phyloP scores from a whole-genome alignment of 768 basidiomycete species.

The Rhizopogon vesiculosus region DNA sequence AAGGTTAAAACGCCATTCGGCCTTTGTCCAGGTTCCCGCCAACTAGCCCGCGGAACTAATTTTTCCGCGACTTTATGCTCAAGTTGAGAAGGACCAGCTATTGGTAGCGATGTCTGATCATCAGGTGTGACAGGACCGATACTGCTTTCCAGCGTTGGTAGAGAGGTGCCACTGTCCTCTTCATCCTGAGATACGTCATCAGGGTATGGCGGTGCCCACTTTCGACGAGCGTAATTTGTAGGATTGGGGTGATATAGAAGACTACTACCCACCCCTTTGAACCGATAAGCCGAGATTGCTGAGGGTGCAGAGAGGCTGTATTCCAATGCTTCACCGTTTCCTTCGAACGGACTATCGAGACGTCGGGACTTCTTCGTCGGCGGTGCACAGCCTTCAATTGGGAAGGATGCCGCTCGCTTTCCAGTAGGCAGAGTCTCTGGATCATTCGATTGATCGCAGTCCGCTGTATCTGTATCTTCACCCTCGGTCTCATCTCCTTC shows the following conservation, averaged over 20 bases:
- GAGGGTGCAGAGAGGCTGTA: slow-evolving; percentile 19
- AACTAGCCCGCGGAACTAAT: neutral
- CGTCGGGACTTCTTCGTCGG: slow-evolving; percentile 23
- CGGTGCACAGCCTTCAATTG: slow-evolving; percentile 20
- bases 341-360: slow-evolving; percentile 9
- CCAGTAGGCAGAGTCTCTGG: slow-evolving; percentile 9
- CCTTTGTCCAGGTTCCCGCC: slow-evolving; percentile 2
- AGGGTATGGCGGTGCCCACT: slow-evolving; percentile 43
- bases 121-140: slow-evolving; percentile 55
- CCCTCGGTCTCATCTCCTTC: slow-evolving; percentile 13
- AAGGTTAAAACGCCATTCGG: slow-evolving; percentile 41
- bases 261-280: slow-evolving; percentile 35
- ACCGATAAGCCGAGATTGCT: slow-evolving; percentile 20
- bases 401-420: slow-evolving; percentile 18
- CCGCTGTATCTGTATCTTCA: slow-evolving; percentile 15
- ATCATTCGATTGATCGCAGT: slow-evolving; percentile 9
- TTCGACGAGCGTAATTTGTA: slow-evolving; percentile 51
- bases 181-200: slow-evolving; percentile 32
- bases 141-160: slow-evolving; percentile 39
- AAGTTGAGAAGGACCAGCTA: slow-evolving; percentile 27
- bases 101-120: slow-evolving; percentile 40
- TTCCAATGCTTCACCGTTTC: slow-evolving; percentile 22
- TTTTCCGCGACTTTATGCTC: slow-evolving; percentile 1
- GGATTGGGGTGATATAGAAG: slow-evolving; percentile 59
- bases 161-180: slow-evolving; percentile 25